A percentile compares a stretch with the other conserved stretches of the same genome.
phyloP scores from a whole-genome alignment of 1,284 basidiomycete genomes.

The Inonotus obliquus region DNA sequence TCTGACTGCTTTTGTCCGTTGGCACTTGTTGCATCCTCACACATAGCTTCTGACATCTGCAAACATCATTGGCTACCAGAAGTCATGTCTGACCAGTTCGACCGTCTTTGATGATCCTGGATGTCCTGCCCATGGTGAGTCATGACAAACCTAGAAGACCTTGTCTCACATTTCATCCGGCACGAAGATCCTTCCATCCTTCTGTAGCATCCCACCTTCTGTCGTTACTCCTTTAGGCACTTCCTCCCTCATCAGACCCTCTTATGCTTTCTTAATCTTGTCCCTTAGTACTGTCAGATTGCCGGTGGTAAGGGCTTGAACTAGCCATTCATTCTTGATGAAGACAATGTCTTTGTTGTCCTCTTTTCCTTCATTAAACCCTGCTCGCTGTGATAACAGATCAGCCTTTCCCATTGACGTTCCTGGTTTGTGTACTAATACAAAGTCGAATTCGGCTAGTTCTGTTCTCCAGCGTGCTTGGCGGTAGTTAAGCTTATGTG shows the following conservation, averaged over 20 bases:
- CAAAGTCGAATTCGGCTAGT: not conserved
- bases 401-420: not conserved
- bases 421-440: not conserved
- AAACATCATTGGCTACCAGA: slow-evolving; percentile 22
- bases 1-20: slow-evolving; percentile 12
- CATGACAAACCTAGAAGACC: slow-evolving; percentile 15
- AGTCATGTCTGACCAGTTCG: slow-evolving; percentile 1
- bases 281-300: no score
- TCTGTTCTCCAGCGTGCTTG: slow-evolving; percentile 25
- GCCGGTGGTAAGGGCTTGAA: no score
- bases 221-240: no score
- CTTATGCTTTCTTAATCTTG: not conserved
- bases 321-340: not conserved
- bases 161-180: slow-evolving; percentile 5
- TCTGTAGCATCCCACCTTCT: no score
- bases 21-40: slow-evolving; percentile 12
- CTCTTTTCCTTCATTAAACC: not conserved
- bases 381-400: not conserved
- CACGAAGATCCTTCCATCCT: slow-evolving; percentile 15
- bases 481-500: slow-evolving; percentile 29
- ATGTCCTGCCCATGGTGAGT: slow-evolving; percentile 14
- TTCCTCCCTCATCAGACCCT: slow-evolving; percentile 1
- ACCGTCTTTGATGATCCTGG: slow-evolving; percentile 18
- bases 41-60: slow-evolving; percentile 13
- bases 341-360: not conserved